Percentiles rank a stretch among this genome's conserved stretches.
Conservation (phyloP, 345 rosid species). For the Carallia brachiata region DNA sequence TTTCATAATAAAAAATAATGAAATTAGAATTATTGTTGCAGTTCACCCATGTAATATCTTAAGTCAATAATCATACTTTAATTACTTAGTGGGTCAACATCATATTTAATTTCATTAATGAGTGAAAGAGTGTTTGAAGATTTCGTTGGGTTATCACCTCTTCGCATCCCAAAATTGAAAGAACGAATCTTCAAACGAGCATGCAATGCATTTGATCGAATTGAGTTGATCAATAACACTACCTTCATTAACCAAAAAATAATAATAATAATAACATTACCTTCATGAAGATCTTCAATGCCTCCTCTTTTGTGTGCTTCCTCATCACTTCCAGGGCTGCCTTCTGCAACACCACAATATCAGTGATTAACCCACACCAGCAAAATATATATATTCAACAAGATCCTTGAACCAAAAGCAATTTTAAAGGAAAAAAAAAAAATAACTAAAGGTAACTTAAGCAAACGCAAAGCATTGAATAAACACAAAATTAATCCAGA, state of each 20-base stretch:
- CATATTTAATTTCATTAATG: too few relatives aligned
- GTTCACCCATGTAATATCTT: too few relatives aligned
- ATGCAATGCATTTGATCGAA: too few relatives aligned
- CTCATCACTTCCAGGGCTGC: constrained; percentile 9
- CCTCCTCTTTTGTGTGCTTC: constrained; percentile 7
- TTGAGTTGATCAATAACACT: background rate
- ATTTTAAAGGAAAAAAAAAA: background rate
- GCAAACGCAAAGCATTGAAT: too few relatives aligned
- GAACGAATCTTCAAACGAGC: too few relatives aligned
- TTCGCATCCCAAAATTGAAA: too few relatives aligned
- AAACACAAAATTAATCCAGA: background rate
- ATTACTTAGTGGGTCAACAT: too few relatives aligned
- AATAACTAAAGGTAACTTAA: background rate
- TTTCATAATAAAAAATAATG: too few relatives aligned
- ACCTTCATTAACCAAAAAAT: background rate
- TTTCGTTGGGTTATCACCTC: too few relatives aligned
- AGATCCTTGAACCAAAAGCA: background rate
- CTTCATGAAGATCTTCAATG: constrained; percentile 11
- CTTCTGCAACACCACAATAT: background rate
- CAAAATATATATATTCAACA: background rate
- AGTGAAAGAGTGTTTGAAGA: too few relatives aligned
- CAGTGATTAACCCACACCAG: background rate
- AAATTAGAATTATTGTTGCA: too few relatives aligned
- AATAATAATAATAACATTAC: background rate
- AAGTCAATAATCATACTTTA: too few relatives aligned